phyloP scores from a whole-genome alignment of 2,329 filamentous ascomycete species.

The Aureobasidium sp. region DNA sequence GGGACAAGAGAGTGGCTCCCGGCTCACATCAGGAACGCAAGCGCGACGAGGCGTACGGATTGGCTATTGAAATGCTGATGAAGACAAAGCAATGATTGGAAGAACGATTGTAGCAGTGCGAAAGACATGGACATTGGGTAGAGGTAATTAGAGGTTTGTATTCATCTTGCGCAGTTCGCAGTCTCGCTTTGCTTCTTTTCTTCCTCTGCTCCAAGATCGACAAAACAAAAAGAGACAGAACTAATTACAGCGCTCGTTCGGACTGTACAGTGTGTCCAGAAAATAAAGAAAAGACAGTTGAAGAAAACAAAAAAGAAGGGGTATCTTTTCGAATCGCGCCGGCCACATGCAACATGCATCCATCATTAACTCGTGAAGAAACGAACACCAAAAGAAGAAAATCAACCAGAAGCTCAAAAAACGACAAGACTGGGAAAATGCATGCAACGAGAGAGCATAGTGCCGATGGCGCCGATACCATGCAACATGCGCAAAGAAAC shows the following conservation, averaged over 20 bases:
- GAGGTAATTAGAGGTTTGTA: neutral
- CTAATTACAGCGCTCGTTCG: neutral
- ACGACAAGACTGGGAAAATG: neutral
- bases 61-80: slow-evolving; percentile 19
- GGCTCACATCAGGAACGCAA: slow-evolving; percentile 21
- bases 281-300: neutral
- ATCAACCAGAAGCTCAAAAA: neutral
- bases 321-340: slow-evolving; percentile 4
- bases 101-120: too few species aligned
- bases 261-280: neutral
- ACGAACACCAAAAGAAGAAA: neutral
- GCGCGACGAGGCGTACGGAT: slow-evolving; percentile 24
- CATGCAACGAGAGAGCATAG: neutral
- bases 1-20: slow-evolving; percentile 26
- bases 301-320: neutral
- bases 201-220: neutral
- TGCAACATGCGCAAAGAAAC: neutral
- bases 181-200: neutral
- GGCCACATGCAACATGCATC: slow-evolving; percentile 8
- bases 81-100: neutral
- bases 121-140: neutral
- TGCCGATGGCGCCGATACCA: neutral
- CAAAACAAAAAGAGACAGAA: neutral
- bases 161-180: neutral
- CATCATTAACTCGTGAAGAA: slow-evolving; percentile 2